Evolutionary conservation across 2,329 filamentous ascomycete genomes (phyloP).

Genomic region (Tetracladium maxilliforme): DNA sequence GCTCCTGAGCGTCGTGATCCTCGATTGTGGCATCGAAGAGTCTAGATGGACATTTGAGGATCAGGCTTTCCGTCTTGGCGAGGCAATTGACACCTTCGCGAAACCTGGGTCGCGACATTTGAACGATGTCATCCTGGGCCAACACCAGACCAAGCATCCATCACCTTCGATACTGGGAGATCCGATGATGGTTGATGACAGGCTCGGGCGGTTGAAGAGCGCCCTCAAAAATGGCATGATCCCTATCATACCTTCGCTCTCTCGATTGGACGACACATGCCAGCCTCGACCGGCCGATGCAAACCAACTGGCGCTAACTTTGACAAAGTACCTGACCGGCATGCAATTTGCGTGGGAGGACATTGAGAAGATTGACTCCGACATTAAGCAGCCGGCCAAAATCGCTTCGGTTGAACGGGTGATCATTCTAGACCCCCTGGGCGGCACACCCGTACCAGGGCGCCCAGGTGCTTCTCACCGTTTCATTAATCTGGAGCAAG

Average conservation of each 20-base stretch:
- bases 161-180: not conserved
- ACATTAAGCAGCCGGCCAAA: too few relatives aligned
- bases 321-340: too few relatives aligned
- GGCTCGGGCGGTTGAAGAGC: slow-evolving; percentile 32
- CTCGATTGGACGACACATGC: slow-evolving; percentile 23
- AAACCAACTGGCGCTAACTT: too few relatives aligned
- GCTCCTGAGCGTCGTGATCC: slow-evolving; percentile 65
- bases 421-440: slow-evolving; percentile 76
- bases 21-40: slow-evolving; percentile 43
- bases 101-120: slow-evolving; percentile 55
- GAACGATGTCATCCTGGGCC: slow-evolving; percentile 32
- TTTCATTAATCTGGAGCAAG: slow-evolving; percentile 89
- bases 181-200: not conserved
- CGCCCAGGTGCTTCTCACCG: slow-evolving; percentile 53
- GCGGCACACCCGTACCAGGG: slow-evolving; percentile 61
- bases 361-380: too few relatives aligned
- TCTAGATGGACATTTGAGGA: slow-evolving; percentile 29
- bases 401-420: slow-evolving; percentile 72
- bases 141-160: slow-evolving; percentile 7
- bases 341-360: too few relatives aligned
- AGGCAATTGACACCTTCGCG: slow-evolving; percentile 57
- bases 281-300: slow-evolving; percentile 24
- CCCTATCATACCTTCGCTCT: slow-evolving; percentile 53
- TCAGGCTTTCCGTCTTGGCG: slow-evolving; percentile 61
- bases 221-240: slow-evolving; percentile 55